Conservation (phyloP, 2,329 filamentous ascomycete genomes). For the Whalleya microplaca region DNA sequence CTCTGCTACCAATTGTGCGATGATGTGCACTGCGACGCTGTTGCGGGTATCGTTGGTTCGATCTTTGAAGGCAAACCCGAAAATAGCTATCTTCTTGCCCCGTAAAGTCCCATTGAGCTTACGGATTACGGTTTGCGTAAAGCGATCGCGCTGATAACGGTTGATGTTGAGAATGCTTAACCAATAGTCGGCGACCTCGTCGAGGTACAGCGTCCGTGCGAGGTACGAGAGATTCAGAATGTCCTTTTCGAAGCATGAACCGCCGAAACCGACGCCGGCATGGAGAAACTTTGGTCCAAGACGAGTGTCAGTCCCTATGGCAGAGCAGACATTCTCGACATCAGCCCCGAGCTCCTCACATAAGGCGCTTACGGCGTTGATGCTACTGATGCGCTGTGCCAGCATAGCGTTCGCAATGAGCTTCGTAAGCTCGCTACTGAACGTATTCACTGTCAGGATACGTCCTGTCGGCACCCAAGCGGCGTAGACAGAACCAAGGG, state of each 20-base stretch:
- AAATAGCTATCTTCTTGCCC: constrained; percentile 70
- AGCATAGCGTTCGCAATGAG: constrained; percentile 79
- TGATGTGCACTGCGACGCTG: constrained; percentile 60
- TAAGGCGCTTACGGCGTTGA: constrained; percentile 76
- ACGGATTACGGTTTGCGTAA: constrained; percentile 66
- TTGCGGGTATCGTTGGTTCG: constrained; percentile 69
- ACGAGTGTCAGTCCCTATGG: constrained; percentile 69
- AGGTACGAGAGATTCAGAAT: constrained; percentile 73
- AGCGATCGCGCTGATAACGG: constrained; percentile 70
- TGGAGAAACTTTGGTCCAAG: constrained; percentile 74
- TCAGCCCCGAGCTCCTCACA: constrained; percentile 76
- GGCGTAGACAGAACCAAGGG: constrained; percentile 67
- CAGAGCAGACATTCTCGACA: constrained; percentile 69
- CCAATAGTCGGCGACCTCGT: constrained; percentile 77
- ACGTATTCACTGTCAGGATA: constrained; percentile 67
- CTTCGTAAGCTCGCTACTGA: constrained; percentile 77
- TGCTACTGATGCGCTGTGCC: constrained; percentile 76
- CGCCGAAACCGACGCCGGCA: constrained; percentile 75
- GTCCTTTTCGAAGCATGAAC: constrained; percentile 80
- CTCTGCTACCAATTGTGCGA: constrained; percentile 50
- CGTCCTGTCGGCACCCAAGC: constrained; percentile 68
- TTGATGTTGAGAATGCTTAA: constrained; percentile 73
- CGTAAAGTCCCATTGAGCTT: constrained; percentile 70
- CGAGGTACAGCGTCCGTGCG: constrained; percentile 67
- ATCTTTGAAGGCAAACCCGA: constrained; percentile 80